Percentiles rank a stretch among this genome's conserved stretches.
Conservation (phyloP, 805 yeast genomes). For the Suhomyces tanzawaensis region DNA sequence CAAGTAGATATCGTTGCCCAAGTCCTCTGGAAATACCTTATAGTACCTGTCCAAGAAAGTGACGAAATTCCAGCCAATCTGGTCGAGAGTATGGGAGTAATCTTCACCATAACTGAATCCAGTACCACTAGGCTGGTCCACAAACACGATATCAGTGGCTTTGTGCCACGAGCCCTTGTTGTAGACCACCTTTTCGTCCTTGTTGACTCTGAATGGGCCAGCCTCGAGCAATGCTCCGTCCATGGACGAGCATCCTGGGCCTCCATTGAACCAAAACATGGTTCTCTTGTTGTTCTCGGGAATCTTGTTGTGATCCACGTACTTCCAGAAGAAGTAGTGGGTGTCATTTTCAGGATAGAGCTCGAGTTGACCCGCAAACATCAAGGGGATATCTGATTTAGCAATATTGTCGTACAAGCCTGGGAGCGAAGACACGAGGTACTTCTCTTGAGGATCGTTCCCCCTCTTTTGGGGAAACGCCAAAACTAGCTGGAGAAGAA, state of each 20-base stretch:
- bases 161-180: conserved; percentile 85
- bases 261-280: conserved; percentile 92
- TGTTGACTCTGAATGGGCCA: conserved; percentile 77
- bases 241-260: conserved; percentile 98
- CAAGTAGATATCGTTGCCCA: conserved; percentile 59
- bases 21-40: conserved; percentile 70
- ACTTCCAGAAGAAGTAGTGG: conserved; percentile 77
- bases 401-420: conserved; percentile 35
- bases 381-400: conserved; percentile 41
- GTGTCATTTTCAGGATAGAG: conserved; percentile 52
- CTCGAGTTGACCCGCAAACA: conserved; percentile 69
- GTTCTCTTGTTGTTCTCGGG: conserved; percentile 43
- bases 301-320: conserved; percentile 33
- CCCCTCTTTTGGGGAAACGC: conserved; percentile 10
- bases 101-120: conserved; percentile 72
- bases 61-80: conserved; percentile 62
- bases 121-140: conserved; percentile 95
- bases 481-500: not conserved
- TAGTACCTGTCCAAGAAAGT: conserved; percentile 66
- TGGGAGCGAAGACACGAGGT: conserved; percentile 35
- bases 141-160: conserved; percentile 72
- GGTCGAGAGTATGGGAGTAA: conserved; percentile 52
- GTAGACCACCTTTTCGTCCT: conserved; percentile 39
- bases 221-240: conserved; percentile 93
- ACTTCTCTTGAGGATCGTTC: conserved; percentile 12